phyloP scores from a whole-genome alignment of 805 yeast genomes.

The Lachancea fermentati region DNA sequence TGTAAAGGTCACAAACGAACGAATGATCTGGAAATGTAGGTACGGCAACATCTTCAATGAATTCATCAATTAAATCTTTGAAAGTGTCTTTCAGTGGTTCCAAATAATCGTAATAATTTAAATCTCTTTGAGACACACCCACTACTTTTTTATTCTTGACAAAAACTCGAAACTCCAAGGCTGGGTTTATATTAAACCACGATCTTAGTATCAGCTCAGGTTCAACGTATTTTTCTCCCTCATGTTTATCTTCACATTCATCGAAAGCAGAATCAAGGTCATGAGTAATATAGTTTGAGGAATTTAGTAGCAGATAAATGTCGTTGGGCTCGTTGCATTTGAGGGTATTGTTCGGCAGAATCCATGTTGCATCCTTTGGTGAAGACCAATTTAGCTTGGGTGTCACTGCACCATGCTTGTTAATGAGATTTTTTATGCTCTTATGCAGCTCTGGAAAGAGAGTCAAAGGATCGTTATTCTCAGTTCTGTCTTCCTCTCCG shows the following conservation, averaged over 20 bases:
- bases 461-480: slow-evolving; percentile 34
- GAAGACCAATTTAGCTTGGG: slow-evolving; percentile 98
- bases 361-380: slow-evolving; percentile 94
- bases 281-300: slow-evolving; percentile 83
- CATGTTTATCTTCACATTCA: slow-evolving; percentile 34
- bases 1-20: slow-evolving; percentile 74
- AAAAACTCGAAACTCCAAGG: slow-evolving; percentile 86
- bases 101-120: slow-evolving; percentile 74
- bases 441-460: slow-evolving; percentile 59
- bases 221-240: slow-evolving; percentile 24
- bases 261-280: slow-evolving; percentile 74
- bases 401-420: slow-evolving; percentile 53
- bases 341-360: slow-evolving; percentile 68
- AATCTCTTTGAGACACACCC: slow-evolving; percentile 81
- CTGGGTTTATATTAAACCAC: slow-evolving; percentile 82
- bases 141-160: slow-evolving; percentile 57
- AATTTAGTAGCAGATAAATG: slow-evolving; percentile 70
- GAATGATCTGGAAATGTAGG: slow-evolving; percentile 47
- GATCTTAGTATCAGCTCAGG: slow-evolving; percentile 71
- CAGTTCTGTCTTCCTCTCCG: slow-evolving; percentile 14
- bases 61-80: slow-evolving; percentile 42
- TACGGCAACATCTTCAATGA: slow-evolving; percentile 45
- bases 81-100: slow-evolving; percentile 46
- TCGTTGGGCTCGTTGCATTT: slow-evolving; percentile 69
- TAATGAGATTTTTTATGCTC: slow-evolving; percentile 41